Base-by-base conservation (phyloP, 2,329 filamentous ascomycete genomes). In the Botrytis byssoidea region DNA sequence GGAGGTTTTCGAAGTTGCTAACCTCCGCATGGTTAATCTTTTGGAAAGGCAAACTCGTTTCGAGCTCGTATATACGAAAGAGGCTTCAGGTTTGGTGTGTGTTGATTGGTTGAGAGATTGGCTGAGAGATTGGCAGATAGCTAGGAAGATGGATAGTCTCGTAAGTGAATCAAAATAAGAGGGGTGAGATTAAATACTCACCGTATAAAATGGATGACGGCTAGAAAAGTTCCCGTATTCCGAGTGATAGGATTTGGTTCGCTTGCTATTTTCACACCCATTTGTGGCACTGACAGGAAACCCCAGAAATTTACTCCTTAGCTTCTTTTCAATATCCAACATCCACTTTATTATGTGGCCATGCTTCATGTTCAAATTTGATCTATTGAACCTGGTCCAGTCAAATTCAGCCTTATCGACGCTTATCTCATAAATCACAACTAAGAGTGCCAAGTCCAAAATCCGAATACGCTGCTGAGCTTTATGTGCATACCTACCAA, bases 201-300 rank as follows among this genome's bases (percentile, higher is more conserved):
- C 4, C 20, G 6, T 8, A 25, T 6, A 12, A 22, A 60, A 22
- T 35, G 18, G 18, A 59, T 63, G 12, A 37, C 60, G 60, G 60
- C 60, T 40, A 25, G 60, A 63, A 63, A 63, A 63, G 60, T 42
- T 63, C 60, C 60, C 35, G 60, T n/a, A 18, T 63, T 57, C 60
- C 60, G 60, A 63, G 16, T 63, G 60, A 63, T 63, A 63, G 22
- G n/a, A n/a, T 9, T 42, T 10, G 25, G 40, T 7, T 63, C 12
- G 25, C 37, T 63, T 63, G 25, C 60, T 40, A 63, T 63, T 9
- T 1, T 16, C 60, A n/a, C 60, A 18, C 60, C 37, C 6, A 18
- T 4, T n/a, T 16, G 35, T 40, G n/a, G 51, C 60, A 63, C 18
- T 63, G 51, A 57, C 51, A 18, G 6, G 14, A 57, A 18, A 29